Evolutionary conservation across 176 grass and related monocot genomes (phyloP), one percentile per base, ranked within the genome.

Genomic region (Thinopyrum elongatum): DNA sequence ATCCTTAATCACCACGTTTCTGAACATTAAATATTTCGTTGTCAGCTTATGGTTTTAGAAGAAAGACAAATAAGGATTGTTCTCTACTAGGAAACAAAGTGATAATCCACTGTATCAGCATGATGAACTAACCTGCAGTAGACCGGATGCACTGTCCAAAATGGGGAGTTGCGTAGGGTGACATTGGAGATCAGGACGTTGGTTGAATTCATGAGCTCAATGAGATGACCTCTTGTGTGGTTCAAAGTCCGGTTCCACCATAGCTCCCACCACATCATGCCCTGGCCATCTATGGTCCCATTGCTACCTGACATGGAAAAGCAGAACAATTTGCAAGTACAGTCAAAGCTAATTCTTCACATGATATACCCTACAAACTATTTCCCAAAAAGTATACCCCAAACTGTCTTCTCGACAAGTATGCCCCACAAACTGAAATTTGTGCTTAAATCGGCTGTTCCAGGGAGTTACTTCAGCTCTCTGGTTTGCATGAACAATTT

Each of bases 101-200:
- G 26, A 69, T 3, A 76, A n/a, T 38, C 29, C 7, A 36, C 39
- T 51, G 17, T 10, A 60, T 34, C 47, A 76, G 17, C 63, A 75
- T 68, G 44, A n/a, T 16, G 77, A 62, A 79, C 33, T 35, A 41
- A 98, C 96, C 96, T 98, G 93, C 96, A 94, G 60, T 94, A 98
- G 70, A 98, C 91, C 5, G 91, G 96, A 86, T 98, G 96, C 28
- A 98, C 92, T 77, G 93, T 98, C 96, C 96, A 98, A 88, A 98
- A 98, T 44, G 96, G 96, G 36, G 93, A 98, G 87, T 98, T 98
- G 16, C 83, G 67, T 34, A 98, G 86, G 38, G 91, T 98, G 76
- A 94, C 30, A 69, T 90, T 86, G 27, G 91, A 98, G 57, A 98
- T 91, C 39, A 92, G 80, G 74, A 95, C 82, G 84, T 93, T 92